These are phyloP conservation scores for Carex kokanica DNA, from an alignment of 176 grass and related monocot genomes.

Conservation along the genomic window DNA sequence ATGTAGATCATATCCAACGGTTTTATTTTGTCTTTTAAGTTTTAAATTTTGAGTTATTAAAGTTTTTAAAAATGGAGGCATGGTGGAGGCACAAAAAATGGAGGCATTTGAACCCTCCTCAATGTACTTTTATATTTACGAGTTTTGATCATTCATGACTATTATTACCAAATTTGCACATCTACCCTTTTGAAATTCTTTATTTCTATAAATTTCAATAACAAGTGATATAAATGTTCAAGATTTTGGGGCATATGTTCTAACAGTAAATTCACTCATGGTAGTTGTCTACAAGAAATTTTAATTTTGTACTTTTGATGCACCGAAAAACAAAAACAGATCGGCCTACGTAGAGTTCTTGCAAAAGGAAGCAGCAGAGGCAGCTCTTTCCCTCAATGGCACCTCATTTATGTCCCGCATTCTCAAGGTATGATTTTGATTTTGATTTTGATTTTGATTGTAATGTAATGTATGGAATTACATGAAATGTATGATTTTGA, in stretches of 20 bases:
- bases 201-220: neutral
- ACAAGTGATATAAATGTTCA: neutral
- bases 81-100: too few relatives aligned
- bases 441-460: too few relatives aligned
- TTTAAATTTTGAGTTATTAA: too few relatives aligned
- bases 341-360: conserved; percentile 84
- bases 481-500: conserved; percentile 11
- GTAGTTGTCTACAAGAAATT: neutral
- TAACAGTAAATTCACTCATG: neutral
- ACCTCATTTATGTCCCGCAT: conserved; percentile 98
- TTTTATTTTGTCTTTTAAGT: too few relatives aligned
- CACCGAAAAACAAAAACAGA: conserved; percentile 34
- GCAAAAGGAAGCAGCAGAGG: conserved; percentile 80
- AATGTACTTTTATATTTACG: neutral
- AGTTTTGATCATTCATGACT: neutral
- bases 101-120: too few relatives aligned
- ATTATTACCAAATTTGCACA: neutral
- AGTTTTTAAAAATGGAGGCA: too few relatives aligned
- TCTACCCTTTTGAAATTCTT: neutral
- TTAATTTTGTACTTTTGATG: neutral
- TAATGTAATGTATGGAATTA: neutral
- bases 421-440: conserved; percentile 51
- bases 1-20: too few relatives aligned
- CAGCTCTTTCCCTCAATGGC: conserved; percentile 67
- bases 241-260: neutral